Base-by-base conservation (phyloP, 371 early-diverging fungal genomes). In the Chytridium lagenaria region DNA sequence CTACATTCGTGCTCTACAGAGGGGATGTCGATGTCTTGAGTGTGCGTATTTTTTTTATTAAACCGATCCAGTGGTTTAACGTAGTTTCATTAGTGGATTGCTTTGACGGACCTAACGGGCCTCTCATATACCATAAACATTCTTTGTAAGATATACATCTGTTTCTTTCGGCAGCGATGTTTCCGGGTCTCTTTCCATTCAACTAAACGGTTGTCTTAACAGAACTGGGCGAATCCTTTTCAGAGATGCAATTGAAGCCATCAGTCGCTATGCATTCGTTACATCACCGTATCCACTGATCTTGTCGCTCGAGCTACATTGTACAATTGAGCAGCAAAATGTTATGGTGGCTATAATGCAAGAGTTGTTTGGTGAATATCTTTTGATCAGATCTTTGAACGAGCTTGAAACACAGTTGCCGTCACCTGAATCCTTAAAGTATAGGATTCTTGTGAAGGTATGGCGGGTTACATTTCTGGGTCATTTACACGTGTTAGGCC, bases 11-110 rank as follows among this genome's bases (percentile, higher is more conserved):
- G 94, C 92, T 0, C 77, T 94, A 63, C 89, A 89, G 74, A 78
- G 83, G 16, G 95, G 95, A 1, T 94, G 94, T 74, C 86, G 94
- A 28, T 93, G 95, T 79, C 86, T 94, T 12, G 95, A 94, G 68
- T 61, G 82, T 80, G 50, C 50, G 81, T 77, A 69, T 33, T 67
- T 68, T 65, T 15, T 39, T 33, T n/a, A n/a, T n/a, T n/a, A n/a
- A n/a, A n/a, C n/a, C n/a, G n/a, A n/a, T n/a, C n/a, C n/a, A 5
- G 52, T 30, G 5, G 38, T 12, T 49, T 5, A 5, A 40, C 19
- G 7, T 63, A 59, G 55, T 22, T 67, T 30, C 59, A 68, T 36
- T 79, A 91, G 91, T 94, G 68, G 95, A 95, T 78, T 92, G 92
- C 76, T 95, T 93, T 90, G 94, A 95, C 80, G 94, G 95, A 0